Evolutionary conservation across 2,329 filamentous ascomycete species (phyloP), one percentile per base, ranked within the genome.

Genomic region (Aspergillus unguis): DNA sequence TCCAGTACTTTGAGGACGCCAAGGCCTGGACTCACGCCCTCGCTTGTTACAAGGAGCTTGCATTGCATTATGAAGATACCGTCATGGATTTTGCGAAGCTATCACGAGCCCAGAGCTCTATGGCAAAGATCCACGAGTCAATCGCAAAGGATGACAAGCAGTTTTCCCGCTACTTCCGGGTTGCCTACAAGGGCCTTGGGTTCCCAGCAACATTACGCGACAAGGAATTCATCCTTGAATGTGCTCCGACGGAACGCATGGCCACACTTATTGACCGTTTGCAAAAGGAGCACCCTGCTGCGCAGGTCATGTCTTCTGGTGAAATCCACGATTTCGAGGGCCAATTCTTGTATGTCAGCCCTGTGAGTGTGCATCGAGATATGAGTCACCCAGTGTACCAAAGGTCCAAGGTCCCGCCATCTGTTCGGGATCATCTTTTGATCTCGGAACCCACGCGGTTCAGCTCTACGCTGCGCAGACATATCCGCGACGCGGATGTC

Each of bases 1-100:
- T 97, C 68, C 91, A 92, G 70, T 81, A 92, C 67, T 96, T 94
- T 59, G 92, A 97, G 66, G 90, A 95, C 55, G 92, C 91, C n/a
- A 87, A 90, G 67, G 90, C 90, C 0, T 97, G 92, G 92, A 87
- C 88, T 63, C 89, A 89, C 69, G 92, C 92, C 1, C 75, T 99
- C 38, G 81, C 85, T 5, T 90, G 90, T 3, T 97, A 99, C 72
- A 88, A 88, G 67, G 92, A 99, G 71, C 84, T 99, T 47, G 88
- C 92, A 44, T 74, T 78, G n/a, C 91, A 97, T 71, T 99, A 97
- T 67, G 91, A 96, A 74, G 84, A 81, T 60, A 95, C 91, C 55
- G 75, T 88, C 0, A 96, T 92, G 69, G 94, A 99, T 72, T 96
- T 95, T 63, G 80, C 86, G 32, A 96, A 99, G 73, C 80, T 99